A percentile compares a stretch with the other conserved stretches of the same genome.
phyloP scores from a whole-genome alignment of 108 stramenopile species.

The Nitzschia sp. region DNA sequence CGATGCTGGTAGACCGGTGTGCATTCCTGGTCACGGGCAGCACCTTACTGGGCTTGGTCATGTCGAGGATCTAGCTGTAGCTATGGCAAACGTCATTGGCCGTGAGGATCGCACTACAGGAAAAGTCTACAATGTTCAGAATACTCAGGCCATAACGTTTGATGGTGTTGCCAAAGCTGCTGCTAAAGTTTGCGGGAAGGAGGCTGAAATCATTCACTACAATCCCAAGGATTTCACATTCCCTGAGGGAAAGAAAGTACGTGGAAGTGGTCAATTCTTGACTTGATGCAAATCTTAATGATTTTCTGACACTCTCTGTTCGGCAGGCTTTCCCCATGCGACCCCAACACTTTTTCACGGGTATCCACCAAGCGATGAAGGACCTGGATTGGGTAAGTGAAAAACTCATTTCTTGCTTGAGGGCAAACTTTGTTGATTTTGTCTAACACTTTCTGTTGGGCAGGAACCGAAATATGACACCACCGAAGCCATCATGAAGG shows the following conservation, averaged over 20 bases:
- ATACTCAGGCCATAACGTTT: conserved; percentile 37
- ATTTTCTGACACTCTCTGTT: neutral
- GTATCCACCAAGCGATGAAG: conserved; percentile 29
- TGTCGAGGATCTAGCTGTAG: conserved; percentile 39
- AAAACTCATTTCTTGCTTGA: no score
- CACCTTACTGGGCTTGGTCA: conserved; percentile 42
- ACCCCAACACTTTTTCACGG: conserved; percentile 40
- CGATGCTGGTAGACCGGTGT: conserved; percentile 31
- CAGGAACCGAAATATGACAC: conserved; percentile 33
- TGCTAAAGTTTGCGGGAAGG: conserved; percentile 27
- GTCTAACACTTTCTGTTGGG: no score
- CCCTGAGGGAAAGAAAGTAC: conserved; percentile 33
- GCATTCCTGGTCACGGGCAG: conserved; percentile 40
- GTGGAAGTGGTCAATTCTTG: neutral
- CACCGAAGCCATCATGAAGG: conserved; percentile 29
- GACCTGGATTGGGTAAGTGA: conserved; percentile 46
- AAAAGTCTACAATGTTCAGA: conserved; percentile 43
- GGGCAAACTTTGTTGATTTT: no score
- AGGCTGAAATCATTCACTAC: conserved; percentile 38
- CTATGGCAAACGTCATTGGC: conserved; percentile 39
- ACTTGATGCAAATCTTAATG: neutral
- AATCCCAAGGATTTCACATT: conserved; percentile 30
- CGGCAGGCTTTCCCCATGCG: conserved; percentile 40
- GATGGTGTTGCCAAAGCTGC: conserved; percentile 40
- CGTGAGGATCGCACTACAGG: conserved; percentile 28